Evolutionary conservation across 2,329 filamentous ascomycete species (phyloP).

Genomic region (Ceratocystis albifundus): DNA sequence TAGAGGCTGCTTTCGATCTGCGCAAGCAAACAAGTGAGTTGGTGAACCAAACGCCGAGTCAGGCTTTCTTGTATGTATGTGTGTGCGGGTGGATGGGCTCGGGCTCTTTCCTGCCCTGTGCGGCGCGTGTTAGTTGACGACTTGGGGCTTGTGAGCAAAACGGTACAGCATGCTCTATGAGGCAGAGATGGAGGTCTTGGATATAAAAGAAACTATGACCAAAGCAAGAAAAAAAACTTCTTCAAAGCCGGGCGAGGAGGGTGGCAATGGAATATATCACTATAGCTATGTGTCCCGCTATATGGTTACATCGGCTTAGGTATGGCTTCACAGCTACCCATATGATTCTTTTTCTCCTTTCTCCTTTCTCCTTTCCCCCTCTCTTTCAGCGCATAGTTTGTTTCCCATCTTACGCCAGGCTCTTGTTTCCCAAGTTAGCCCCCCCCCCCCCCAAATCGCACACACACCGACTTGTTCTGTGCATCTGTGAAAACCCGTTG

Average conservation of each 20-base stretch:
- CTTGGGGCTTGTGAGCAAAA: not conserved
- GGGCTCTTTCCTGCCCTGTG: slow-evolving; percentile 7
- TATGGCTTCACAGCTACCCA: too few species aligned
- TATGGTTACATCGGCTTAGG: too few species aligned
- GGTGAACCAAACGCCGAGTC: not conserved
- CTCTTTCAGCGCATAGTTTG: too few species aligned
- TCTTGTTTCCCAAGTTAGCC: not conserved
- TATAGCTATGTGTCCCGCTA: too few species aligned
- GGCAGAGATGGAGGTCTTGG: not conserved
- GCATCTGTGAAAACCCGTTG: not conserved
- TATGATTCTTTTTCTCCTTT: too few species aligned
- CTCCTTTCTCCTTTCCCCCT: too few species aligned
- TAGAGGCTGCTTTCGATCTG: not conserved
- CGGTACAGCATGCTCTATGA: not conserved
- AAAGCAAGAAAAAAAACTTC: not conserved
- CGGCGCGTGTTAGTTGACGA: not conserved
- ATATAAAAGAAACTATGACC: not conserved
- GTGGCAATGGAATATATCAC: too few species aligned
- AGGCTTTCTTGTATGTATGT: not conserved
- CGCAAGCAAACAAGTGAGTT: not conserved
- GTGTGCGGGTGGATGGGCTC: not conserved
- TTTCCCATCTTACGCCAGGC: too few species aligned
- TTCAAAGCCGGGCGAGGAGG: too few species aligned
- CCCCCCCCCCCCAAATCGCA: not conserved
- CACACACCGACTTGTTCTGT: not conserved